Percentiles rank a stretch among this genome's conserved stretches.
These are phyloP conservation scores for Oryza rufipogon DNA, from an alignment of 176 grass and related monocot species.

Conservation along the genomic window DNA sequence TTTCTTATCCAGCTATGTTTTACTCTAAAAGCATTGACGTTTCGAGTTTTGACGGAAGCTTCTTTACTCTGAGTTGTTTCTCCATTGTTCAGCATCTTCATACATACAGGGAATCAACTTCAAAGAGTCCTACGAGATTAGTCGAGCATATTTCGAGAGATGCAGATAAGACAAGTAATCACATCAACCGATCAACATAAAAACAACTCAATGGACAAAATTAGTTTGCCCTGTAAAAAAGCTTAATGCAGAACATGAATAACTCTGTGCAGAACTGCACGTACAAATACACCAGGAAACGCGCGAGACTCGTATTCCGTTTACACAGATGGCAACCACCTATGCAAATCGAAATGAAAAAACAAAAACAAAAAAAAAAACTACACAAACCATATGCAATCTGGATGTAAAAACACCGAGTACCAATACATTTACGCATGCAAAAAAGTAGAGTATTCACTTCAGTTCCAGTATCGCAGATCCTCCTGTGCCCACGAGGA, in stretches of 20 bases:
- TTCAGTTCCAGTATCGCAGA: background rate
- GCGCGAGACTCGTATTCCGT: no score
- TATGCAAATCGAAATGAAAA: background rate
- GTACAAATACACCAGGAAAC: background rate
- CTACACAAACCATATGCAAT: background rate
- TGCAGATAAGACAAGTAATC: background rate
- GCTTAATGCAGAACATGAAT: background rate
- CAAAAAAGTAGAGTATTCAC: background rate
- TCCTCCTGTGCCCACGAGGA: background rate
- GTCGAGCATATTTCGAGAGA: no score
- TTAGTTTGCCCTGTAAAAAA: no score
- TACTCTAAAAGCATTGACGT: no score
- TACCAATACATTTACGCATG: background rate
- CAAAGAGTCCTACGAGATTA: background rate
- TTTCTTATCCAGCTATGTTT: no score
- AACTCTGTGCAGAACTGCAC: no score
- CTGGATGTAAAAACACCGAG: background rate
- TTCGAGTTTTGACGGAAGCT: background rate
- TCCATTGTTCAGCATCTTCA: no score
- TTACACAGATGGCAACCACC: background rate
- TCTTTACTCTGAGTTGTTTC: background rate
- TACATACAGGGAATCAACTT: background rate
- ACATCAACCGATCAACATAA: background rate
- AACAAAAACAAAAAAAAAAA: background rate
- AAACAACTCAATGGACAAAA: background rate